Evolutionary conservation across 345 rosid species (phyloP), one percentile per base, ranked within the genome.

Genomic region (Mangifera indica): DNA sequence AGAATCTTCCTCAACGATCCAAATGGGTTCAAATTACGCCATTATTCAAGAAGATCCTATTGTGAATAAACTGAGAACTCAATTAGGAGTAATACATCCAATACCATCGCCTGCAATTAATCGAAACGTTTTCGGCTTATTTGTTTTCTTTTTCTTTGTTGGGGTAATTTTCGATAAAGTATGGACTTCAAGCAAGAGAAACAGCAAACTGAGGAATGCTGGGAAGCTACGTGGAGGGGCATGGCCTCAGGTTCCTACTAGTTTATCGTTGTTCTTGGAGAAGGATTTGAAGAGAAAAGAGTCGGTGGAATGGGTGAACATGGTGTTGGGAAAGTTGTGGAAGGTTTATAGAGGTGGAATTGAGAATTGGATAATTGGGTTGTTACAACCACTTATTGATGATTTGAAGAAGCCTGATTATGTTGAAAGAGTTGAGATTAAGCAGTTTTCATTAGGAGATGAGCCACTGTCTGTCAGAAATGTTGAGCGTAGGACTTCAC

Each of bases 271-370:
- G 80, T 86, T 93, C n/a, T 75, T 95, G 85, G 99, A 95, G 86
- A 88, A 90, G 78, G 99, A 95, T 67, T 84, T 95, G 92, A 93
- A 84, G 73, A 88, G 99, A 86, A 95, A 95, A 72, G 99, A 95
- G 76, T 95, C 98, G 0, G 99, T 95, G 60, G 99, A 95, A 79
- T 95, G 99, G 99, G 99, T 95, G 49, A 95, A 95, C 71, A 95
- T 95, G 98, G 99, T 95, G 67, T 45, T 95, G 91, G 98, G 91
- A 51, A 95, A 95, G 85, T 70, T 92, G 48, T 91, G 98, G 99
- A 95, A 92, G 83, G 99, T 95, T 22, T 91, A 95, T 66, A 89
- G 98, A 81, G 91, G 83, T 73, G 97, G 87, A 53, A 78, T 95
- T 70, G 99, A 92, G 87, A 87, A 95, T 81, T 95, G 99, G 98